Base-by-base conservation (phyloP, 495 filamentous ascomycete genomes). In the Polyplosphaeria fusca region DNA sequence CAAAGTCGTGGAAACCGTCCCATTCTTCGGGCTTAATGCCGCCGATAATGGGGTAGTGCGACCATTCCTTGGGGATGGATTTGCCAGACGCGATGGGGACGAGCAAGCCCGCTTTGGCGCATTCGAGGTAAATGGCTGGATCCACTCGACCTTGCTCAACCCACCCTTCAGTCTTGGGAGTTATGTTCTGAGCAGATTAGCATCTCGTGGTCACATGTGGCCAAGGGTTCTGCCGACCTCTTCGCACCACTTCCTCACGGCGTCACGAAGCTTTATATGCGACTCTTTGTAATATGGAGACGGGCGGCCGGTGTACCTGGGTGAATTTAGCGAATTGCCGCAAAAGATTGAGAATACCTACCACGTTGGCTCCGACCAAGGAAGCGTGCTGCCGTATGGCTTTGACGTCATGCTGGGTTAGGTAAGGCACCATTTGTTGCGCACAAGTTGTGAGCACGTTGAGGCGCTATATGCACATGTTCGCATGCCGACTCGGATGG, bases 1-100 rank as follows among this genome's bases (percentile, higher is more conserved):
- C 52, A n/a, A 67, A 51, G 30, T 67, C 64, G 28, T 67, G 64
- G 52, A 64, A 67, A 16, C 55, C 52, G 37, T 67, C 64, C 64
- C 64, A 64, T 24, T 67, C 55, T 27, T 60, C 64, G n/a, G 58
- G 23, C 26, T 49, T 47, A 26, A 66, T 62, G n/a, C 58, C 53
- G 5, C 26, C 54, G 39, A 63, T 55, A 28, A 63, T 60, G 37
- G 46, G 51, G 35, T 64, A 60, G 5, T 50, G 35, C 11, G 59
- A 28, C 60, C 49, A 66, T 37, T 53, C 50, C 32, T 28, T 22
- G 23, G 64, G 60, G 26, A 60, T 63, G 13, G 46, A 19, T 41
- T 62, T 63, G 5, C 59, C 64, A 14, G 50, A 47, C 14, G 55
- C 51, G 16, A 66, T 63, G 41, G 54, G 60, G 1, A 63, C 42